Conservation (phyloP, 1,284 basidiomycete genomes). For the Sporisorium reilianum region DNA sequence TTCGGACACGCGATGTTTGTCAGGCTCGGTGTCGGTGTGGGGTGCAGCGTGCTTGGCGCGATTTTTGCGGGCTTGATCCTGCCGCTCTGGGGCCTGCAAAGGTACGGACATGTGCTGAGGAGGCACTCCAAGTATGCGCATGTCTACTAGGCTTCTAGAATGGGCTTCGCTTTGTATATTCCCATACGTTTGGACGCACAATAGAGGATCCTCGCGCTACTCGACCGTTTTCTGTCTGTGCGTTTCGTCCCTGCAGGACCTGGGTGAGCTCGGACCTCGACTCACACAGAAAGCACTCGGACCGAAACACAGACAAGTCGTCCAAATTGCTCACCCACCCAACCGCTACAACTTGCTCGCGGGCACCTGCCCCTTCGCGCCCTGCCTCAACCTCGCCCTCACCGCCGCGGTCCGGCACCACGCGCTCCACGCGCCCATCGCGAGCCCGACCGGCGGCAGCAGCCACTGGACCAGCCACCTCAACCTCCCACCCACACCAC, state of each 20-base stretch:
- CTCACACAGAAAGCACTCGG: too few species aligned
- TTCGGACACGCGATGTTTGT: conserved; percentile 50
- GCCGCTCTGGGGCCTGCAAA: conserved; percentile 44
- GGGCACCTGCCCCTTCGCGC: conserved; percentile 16
- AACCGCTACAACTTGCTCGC: conserved; percentile 26
- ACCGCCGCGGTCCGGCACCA: conserved; percentile 23
- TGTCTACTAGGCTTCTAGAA: conserved; percentile 28
- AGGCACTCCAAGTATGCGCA: conserved; percentile 53
- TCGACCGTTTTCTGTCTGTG: too few species aligned
- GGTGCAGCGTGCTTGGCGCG: conserved; percentile 42
- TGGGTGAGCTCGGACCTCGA: too few species aligned
- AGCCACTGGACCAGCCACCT: conserved; percentile 82
- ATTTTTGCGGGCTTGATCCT: conserved; percentile 38
- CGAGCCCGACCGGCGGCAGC: conserved; percentile 79
- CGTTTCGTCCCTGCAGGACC: too few species aligned
- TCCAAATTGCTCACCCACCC: too few species aligned
- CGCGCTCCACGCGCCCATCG: conserved; percentile 66
- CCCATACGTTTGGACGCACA: too few species aligned
- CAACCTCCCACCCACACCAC: conserved; percentile 75
- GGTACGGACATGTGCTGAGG: conserved; percentile 46
- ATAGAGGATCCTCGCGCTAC: too few species aligned
- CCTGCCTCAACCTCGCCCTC: conserved; percentile 22
- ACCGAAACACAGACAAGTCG: too few species aligned
- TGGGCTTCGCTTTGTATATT: too few species aligned
- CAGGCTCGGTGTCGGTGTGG: conserved; percentile 40